These are phyloP conservation scores for Cyclotella distinguenda DNA, from an alignment of 108 stramenopile species.

Conservation along the genomic window DNA sequence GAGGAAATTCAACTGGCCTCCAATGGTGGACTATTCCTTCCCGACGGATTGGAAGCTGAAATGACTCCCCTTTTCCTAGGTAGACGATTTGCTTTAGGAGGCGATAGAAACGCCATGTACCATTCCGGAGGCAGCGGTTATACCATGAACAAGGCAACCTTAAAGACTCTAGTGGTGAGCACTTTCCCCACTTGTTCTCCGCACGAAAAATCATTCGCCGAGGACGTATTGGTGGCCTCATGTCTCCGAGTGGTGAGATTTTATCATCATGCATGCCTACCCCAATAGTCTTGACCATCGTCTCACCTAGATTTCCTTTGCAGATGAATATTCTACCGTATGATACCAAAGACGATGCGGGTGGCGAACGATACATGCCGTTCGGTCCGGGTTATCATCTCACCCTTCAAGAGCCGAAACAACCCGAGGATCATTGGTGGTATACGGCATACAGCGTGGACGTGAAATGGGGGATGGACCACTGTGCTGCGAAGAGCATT, in stretches of 20 bases:
- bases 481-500: constrained; percentile 83
- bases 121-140: constrained; percentile 95
- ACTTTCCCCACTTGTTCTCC: constrained; percentile 76
- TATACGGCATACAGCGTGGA: constrained; percentile 87
- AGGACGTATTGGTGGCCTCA: constrained; percentile 89
- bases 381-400: constrained; percentile 92
- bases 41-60: constrained; percentile 63
- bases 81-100: constrained; percentile 77
- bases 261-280: background rate
- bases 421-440: constrained; percentile 77
- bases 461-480: constrained; percentile 84
- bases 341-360: constrained; percentile 89
- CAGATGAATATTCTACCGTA: constrained; percentile 70
- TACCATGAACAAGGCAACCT: constrained; percentile 89
- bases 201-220: constrained; percentile 80
- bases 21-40: constrained; percentile 80
- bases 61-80: constrained; percentile 88
- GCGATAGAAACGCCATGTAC: constrained; percentile 81
- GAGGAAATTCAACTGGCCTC: constrained; percentile 80
- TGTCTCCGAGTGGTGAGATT: constrained; percentile 53
- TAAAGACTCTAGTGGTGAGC: constrained; percentile 73
- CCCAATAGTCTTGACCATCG: too few species aligned
- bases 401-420: constrained; percentile 55
- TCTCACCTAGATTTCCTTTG: too few species aligned
- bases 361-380: constrained; percentile 94